Conservation (phyloP, 2,329 filamentous ascomycete species). For the Metarhizium anisopliae region DNA sequence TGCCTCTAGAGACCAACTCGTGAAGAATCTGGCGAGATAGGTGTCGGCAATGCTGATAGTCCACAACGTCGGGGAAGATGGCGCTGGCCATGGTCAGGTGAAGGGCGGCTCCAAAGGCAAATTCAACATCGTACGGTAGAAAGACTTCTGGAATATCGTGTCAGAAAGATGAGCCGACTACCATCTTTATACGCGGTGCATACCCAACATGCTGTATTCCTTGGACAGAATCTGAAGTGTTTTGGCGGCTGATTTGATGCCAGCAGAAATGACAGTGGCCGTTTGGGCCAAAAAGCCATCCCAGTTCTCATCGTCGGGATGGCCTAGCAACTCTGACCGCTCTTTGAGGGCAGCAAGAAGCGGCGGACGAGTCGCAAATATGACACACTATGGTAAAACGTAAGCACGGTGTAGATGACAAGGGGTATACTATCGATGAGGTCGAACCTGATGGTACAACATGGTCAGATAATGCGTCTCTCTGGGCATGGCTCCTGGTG, state of each 20-base stretch:
- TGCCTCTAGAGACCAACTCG: no score
- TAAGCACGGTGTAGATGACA: not conserved
- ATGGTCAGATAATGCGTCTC: conserved; percentile 28
- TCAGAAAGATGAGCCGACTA: conserved; percentile 21
- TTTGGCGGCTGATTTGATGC: conserved; percentile 32
- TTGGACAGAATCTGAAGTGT: conserved; percentile 27
- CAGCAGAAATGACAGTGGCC: conserved; percentile 25
- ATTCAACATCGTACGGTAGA: conserved; percentile 29
- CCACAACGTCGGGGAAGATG: conserved; percentile 22
- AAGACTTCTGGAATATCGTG: not conserved
- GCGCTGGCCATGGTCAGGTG: conserved; percentile 27
- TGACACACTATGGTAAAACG: conserved; percentile 21
- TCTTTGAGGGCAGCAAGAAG: conserved; percentile 29
- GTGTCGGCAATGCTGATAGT: conserved; percentile 4
- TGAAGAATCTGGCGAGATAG: no score
- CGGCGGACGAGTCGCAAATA: conserved; percentile 28
- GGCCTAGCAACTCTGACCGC: conserved; percentile 19
- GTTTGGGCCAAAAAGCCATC: conserved; percentile 23
- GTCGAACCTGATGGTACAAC: conserved; percentile 28
- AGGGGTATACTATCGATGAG: not conserved
- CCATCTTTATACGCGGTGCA: not conserved
- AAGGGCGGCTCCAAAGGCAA: conserved; percentile 24
- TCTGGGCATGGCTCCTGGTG: conserved; percentile 25
- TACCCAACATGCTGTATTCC: conserved; percentile 27
- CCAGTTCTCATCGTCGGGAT: conserved; percentile 18